Conservation (phyloP, 2,329 filamentous ascomycete genomes). For the Coniochaeta sp. region DNA sequence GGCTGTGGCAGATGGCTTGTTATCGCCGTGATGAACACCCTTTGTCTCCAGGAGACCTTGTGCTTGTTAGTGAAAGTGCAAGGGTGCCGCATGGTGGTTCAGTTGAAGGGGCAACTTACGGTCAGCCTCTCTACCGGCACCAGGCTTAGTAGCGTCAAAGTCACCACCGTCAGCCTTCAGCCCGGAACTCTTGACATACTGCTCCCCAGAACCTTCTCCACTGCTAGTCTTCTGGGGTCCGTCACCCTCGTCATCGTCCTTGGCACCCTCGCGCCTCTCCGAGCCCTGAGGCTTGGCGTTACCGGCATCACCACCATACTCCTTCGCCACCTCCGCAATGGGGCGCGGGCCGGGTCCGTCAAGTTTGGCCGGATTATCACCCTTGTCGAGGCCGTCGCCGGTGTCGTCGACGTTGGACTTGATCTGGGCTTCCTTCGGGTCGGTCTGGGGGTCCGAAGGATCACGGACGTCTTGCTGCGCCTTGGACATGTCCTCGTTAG, state of each 20-base stretch:
- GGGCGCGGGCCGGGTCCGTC: slow-evolving; percentile 36
- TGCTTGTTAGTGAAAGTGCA: background rate
- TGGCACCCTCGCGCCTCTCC: background rate
- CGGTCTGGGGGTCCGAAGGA: slow-evolving; percentile 25
- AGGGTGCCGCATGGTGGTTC: background rate
- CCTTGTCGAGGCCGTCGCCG: slow-evolving; percentile 21
- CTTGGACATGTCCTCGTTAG: slow-evolving; percentile 13
- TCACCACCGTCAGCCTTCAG: slow-evolving; percentile 58
- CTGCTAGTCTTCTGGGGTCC: slow-evolving; percentile 21
- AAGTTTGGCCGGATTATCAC: slow-evolving; percentile 23
- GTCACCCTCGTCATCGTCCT: slow-evolving; percentile 13
- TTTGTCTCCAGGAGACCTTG: slow-evolving; percentile 46
- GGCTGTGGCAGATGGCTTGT: slow-evolving; percentile 9
- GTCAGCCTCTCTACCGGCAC: slow-evolving; percentile 59
- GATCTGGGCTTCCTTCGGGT: slow-evolving; percentile 16
- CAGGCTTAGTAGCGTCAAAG: slow-evolving; percentile 56
- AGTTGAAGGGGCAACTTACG: slow-evolving; percentile 33
- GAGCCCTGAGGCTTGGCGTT: slow-evolving; percentile 3
- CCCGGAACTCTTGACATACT: slow-evolving; percentile 50
- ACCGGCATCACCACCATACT: slow-evolving; percentile 22
- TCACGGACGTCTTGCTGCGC: slow-evolving; percentile 33
- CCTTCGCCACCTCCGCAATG: slow-evolving; percentile 26
- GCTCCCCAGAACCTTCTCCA: slow-evolving; percentile 43
- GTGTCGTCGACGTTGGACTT: slow-evolving; percentile 27
- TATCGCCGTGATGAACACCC: slow-evolving; percentile 28